Conservation (phyloP, 176 grass and related monocot species). For the Oropetium thomaeum region DNA sequence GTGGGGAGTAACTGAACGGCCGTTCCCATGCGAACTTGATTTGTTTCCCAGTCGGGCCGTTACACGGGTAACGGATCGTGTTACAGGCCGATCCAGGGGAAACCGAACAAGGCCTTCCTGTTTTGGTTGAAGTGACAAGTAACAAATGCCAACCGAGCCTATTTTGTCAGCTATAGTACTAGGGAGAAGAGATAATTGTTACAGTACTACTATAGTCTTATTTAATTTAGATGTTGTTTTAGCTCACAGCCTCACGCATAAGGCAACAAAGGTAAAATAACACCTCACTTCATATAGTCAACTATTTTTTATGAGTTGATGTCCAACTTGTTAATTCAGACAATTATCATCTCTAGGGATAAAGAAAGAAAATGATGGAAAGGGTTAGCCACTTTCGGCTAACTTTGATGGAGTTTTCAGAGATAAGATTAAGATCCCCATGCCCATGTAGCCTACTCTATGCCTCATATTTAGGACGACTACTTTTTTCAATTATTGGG, state of each 20-base stretch:
- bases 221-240: neutral
- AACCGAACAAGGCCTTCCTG: too few species aligned
- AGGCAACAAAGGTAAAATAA: too few species aligned
- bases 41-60: too few species aligned
- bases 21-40: too few species aligned
- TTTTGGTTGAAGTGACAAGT: slow-evolving; percentile 7
- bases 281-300: neutral
- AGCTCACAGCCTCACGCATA: neutral
- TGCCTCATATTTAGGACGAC: slow-evolving; percentile 26
- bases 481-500: slow-evolving; percentile 46
- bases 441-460: slow-evolving; percentile 43
- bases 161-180: neutral
- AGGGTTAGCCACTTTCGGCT: slow-evolving; percentile 78
- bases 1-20: too few species aligned
- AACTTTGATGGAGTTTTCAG: slow-evolving; percentile 63
- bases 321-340: slow-evolving; percentile 27
- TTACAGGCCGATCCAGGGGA: too few species aligned
- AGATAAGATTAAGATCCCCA: slow-evolving; percentile 98
- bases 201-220: too few species aligned
- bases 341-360: slow-evolving; percentile 48
- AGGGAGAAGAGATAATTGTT: neutral
- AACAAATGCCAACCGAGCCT: slow-evolving; percentile 23
- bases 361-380: slow-evolving; percentile 78
- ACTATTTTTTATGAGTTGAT: slow-evolving; percentile 34
- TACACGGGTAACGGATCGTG: too few species aligned